A percentile compares a stretch with the other conserved stretches of the same genome.
phyloP scores from a whole-genome alignment of 805 yeast species.

The Soucietia sequanensis region DNA sequence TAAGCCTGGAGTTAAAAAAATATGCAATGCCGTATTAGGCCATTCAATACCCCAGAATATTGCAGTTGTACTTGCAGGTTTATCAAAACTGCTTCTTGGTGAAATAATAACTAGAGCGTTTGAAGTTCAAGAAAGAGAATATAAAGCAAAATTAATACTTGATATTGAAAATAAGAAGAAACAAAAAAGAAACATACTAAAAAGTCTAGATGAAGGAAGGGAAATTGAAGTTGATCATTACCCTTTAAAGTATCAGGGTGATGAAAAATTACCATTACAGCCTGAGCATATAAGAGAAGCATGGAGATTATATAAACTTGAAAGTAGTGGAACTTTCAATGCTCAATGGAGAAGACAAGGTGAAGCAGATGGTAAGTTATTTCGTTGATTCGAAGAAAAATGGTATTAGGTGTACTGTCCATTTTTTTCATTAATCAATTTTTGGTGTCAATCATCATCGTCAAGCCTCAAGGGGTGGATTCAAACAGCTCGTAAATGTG shows the following conservation, averaged over 20 bases:
- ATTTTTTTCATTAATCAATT: too few relatives aligned
- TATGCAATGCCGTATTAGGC: constrained; percentile 75
- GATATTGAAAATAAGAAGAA: constrained; percentile 42
- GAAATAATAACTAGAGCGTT: constrained; percentile 83
- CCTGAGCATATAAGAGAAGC: constrained; percentile 91
- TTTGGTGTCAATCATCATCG: too few relatives aligned
- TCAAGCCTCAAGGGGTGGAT: too few relatives aligned
- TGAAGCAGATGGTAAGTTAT: constrained; percentile 67
- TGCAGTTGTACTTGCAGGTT: constrained; percentile 79
- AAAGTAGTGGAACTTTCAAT: constrained; percentile 46
- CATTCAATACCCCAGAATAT: constrained; percentile 79
- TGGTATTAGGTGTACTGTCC: too few relatives aligned
- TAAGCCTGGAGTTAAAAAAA: constrained; percentile 72
- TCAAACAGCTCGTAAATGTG: too few relatives aligned
- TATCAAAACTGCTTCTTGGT: constrained; percentile 86
- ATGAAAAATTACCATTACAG: constrained; percentile 56
- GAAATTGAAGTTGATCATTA: constrained; percentile 27
- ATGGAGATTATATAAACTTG: constrained; percentile 72
- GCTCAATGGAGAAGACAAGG: constrained; percentile 71
- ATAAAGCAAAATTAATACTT: constrained; percentile 37
- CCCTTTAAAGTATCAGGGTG: constrained; percentile 33
- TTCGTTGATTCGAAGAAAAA: constrained; percentile 41
- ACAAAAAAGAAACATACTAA: constrained; percentile 30
- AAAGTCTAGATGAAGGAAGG: constrained; percentile 39
- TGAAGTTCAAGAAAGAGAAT: constrained; percentile 60